Evolutionary conservation across 2,329 filamentous ascomycete genomes (phyloP), one percentile per base, ranked within the genome.

Genomic region (Colletotrichum cereale): DNA sequence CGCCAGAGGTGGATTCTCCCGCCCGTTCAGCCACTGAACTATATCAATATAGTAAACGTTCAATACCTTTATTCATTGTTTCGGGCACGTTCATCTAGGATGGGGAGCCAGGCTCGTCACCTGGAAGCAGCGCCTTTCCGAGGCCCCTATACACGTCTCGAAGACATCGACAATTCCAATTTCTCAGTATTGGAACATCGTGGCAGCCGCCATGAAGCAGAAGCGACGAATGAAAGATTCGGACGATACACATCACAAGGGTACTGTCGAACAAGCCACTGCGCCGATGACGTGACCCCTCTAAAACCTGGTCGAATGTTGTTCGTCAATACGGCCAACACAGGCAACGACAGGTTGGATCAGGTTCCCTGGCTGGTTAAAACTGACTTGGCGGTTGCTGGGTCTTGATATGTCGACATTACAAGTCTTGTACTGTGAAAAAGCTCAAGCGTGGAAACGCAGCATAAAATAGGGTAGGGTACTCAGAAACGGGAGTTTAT

Each of bases 321-420:
- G 8, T 90, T 91, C 75, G 80, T 91, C 12, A 91, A 91, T 76
- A 88, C 88, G 1, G 82, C 89, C 0, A 85, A 90, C 34, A 81
- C 88, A 79, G 82, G 85, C 4, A 75, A 81, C 2, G 71, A 78
- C 8, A 82, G 85, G 24, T 68, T 76, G n/a, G 80, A 83, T 14
- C 74, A 78, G 52, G 76, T 84, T 21, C 85, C 87, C 0, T 91
- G 87, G 86, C 24, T 90, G 2, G 77, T 90, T 6, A 84, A 88
- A 14, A 70, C 89, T 7, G 82, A 85, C 34, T 78, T 90, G 44
- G 76, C 74, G 8, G 14, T 18, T 16, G 14, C 10, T 2, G 24
- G 14, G 31, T 16, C 26, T 3, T 24, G 11, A 24, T n/a, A 18
- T 5, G 7, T 26, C 48, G 0, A 18, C 24, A 14, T 16, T 6